Percentiles rank a stretch among this genome's conserved stretches.
Evolutionary conservation across 495 filamentous ascomycete species (phyloP).

Genomic region (Durotheca rogersii): DNA sequence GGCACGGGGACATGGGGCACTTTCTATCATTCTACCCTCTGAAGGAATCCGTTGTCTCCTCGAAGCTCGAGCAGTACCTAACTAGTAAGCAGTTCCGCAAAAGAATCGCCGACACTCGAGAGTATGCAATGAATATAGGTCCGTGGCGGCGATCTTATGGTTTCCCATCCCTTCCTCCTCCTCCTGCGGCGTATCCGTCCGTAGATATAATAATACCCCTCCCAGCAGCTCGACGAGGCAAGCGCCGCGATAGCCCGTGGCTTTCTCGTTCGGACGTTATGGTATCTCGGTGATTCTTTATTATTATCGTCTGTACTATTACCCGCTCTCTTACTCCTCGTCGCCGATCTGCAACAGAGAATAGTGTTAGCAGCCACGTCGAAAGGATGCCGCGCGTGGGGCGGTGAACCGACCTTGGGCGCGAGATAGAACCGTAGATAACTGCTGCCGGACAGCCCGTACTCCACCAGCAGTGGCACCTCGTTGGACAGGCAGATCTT

Average conservation of each 20-base stretch:
- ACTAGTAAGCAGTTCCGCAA: too few species aligned
- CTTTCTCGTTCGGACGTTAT: constrained; percentile 11
- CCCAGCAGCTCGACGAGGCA: constrained; percentile 1
- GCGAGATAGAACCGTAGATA: constrained; percentile 96
- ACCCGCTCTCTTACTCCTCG: constrained; percentile 64
- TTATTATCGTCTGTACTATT: constrained; percentile 20
- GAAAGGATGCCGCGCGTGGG: neutral
- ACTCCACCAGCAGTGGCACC: constrained; percentile 94
- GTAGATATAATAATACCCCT: too few species aligned
- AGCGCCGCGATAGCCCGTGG: neutral
- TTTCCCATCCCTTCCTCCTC: constrained; percentile 3
- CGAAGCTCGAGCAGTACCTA: constrained; percentile 1
- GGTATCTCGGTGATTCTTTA: constrained; percentile 28
- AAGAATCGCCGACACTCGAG: too few species aligned
- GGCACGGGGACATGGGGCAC: neutral
- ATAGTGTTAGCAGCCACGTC: constrained; percentile 5
- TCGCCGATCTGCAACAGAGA: constrained; percentile 79
- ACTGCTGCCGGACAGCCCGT: constrained; percentile 75
- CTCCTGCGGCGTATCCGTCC: constrained; percentile 17
- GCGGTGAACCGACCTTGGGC: constrained; percentile 71
- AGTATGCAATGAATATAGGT: too few species aligned
- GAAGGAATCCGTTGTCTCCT: neutral
- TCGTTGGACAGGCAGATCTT: constrained; percentile 93
- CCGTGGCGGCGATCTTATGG: too few species aligned
- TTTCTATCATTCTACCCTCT: constrained; percentile 10